Base-by-base conservation (phyloP, 176 grass and related monocot species). In the Saccharum spontaneum region DNA sequence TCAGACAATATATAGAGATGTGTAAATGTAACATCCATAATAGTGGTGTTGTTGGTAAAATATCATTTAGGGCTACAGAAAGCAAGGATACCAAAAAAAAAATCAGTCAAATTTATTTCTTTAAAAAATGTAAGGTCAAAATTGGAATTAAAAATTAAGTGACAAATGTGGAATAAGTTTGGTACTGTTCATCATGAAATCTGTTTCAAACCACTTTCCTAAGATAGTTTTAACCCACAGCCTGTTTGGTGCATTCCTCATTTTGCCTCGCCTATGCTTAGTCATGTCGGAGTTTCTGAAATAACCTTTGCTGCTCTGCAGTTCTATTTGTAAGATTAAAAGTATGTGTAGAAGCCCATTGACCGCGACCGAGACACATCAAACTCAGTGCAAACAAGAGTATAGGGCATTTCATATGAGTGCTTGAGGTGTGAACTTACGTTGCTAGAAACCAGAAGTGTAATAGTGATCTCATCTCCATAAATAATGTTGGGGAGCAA, bases 391-490 rank as follows among this genome's bases (percentile, higher is more conserved):
- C 26, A 30, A 41, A 75, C 10, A 41, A 70, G 23, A 82, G 59
- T 67, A 73, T 50, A 37, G 55, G 67, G 7, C 59, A 79, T 50
- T 9, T 55, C 79, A 57, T 54, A 86, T 18, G 37, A 77, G 13
- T 63, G 49, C n/a, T 75, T 63, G 26, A 45, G 36, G 43, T 79
- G 69, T 52, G 36, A 88, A 90, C 76, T 82, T 98, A 98, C 92
- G 90, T 95, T 23, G 48, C 40, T 86, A 95, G 79, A 88, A 98
- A 91, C 95, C 92, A 98, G 39, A 71, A 76, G 84, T 91, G 92
- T 52, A 95, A 73, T 43, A 90, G 69, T n/a, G 89, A 82, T 50
- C 91, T 87, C 83, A 80, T 88, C 76, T 95, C 89, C 77, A 95
- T 85, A 72, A 95, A 88, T 55, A 89, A 79, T 43, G 20, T 87